Evolutionary conservation across 2,329 filamentous ascomycete genomes (phyloP).

Genomic region (Westerdykella sp.): DNA sequence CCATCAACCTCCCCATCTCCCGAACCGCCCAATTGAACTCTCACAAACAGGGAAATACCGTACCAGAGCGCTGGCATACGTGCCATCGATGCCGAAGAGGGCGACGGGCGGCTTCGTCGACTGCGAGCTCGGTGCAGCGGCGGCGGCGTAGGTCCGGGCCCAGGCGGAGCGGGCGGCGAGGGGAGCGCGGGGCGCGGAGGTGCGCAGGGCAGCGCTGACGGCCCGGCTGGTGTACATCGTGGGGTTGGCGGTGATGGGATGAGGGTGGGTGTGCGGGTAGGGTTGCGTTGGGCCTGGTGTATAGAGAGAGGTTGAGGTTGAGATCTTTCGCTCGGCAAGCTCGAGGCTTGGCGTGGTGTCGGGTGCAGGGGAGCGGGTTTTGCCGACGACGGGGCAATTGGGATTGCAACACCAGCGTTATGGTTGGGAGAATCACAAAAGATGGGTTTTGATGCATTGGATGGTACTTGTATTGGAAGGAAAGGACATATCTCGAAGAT

Average conservation of each 20-base stretch:
- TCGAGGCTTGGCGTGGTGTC: slow-evolving; percentile 1
- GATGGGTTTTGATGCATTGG: too few species aligned
- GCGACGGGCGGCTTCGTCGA: slow-evolving; percentile 79
- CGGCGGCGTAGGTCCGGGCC: slow-evolving; percentile 70
- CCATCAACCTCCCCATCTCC: slow-evolving; percentile 13
- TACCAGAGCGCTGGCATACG: slow-evolving; percentile 98
- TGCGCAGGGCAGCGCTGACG: slow-evolving; percentile 52
- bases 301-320: slow-evolving; percentile 5
- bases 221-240: slow-evolving; percentile 53
- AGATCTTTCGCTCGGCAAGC: slow-evolving; percentile 1
- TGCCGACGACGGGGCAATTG: neutral
- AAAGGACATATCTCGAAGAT: too few species aligned
- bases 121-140: slow-evolving; percentile 50
- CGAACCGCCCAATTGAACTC: slow-evolving; percentile 11
- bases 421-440: too few species aligned
- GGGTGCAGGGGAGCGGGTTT: neutral
- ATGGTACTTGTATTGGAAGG: too few species aligned
- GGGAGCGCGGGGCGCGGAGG: slow-evolving; percentile 51
- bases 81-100: slow-evolving; percentile 93
- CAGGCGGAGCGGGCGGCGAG: slow-evolving; percentile 56
- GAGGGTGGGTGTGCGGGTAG: slow-evolving; percentile 15
- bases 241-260: slow-evolving; percentile 33
- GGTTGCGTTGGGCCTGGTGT: slow-evolving; percentile 14
- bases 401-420: neutral
- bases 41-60: slow-evolving; percentile 33